Conservation (phyloP, 2,329 filamentous ascomycete species). For the Myriosclerotinia scirpicola region DNA sequence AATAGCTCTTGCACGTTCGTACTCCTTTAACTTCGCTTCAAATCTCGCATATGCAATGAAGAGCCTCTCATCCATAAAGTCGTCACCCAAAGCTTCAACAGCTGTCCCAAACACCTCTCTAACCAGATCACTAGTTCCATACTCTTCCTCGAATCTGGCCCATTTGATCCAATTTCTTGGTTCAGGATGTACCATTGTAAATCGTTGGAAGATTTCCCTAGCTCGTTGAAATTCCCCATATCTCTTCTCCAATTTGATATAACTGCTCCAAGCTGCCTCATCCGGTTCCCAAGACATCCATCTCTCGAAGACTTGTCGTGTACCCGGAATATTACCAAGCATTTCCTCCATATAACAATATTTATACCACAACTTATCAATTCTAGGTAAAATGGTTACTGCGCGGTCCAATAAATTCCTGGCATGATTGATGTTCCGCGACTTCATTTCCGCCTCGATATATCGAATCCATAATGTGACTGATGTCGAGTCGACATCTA, state of each 20-base stretch:
- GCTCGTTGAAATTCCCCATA: conserved; percentile 90
- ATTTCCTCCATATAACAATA: conserved; percentile 99
- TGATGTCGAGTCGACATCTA: conserved; percentile 87
- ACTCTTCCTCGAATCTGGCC: conserved; percentile 96
- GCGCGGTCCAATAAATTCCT: conserved; percentile 91
- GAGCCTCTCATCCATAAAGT: conserved; percentile 93
- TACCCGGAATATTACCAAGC: conserved; percentile 88
- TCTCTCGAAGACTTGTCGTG: conserved; percentile 89
- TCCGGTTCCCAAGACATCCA: conserved; percentile 99
- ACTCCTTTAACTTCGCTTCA: conserved; percentile 92
- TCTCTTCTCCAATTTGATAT: conserved; percentile 95
- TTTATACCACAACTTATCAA: conserved; percentile 99
- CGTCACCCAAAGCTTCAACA: conserved; percentile 86
- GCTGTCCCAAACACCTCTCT: conserved; percentile 88
- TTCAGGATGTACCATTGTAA: conserved; percentile 90
- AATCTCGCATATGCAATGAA: conserved; percentile 96
- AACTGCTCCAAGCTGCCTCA: conserved; percentile 91
- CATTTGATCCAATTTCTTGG: conserved; percentile 98
- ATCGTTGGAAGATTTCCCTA: conserved; percentile 84
- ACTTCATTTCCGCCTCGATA: conserved; percentile 95
- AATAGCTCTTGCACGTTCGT: conserved; percentile 88
- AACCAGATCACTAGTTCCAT: conserved; percentile 86
- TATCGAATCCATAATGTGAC: conserved; percentile 90
- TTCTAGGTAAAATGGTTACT: conserved; percentile 84
- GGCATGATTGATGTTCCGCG: conserved; percentile 92